These are phyloP conservation scores for Priceomyces haplophilus DNA, from an alignment of 805 yeast species.

Conservation along the genomic window DNA sequence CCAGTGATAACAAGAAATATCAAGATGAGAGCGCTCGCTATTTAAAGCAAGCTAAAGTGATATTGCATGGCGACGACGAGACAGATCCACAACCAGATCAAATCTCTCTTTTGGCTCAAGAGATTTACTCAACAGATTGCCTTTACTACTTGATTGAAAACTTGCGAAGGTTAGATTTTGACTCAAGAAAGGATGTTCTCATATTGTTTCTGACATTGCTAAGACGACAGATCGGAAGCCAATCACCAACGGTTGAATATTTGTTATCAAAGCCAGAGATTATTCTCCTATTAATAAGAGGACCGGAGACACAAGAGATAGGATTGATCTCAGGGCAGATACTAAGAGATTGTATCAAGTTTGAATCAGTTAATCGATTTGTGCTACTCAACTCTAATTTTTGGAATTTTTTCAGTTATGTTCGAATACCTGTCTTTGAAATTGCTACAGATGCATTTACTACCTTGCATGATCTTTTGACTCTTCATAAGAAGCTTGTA, in stretches of 20 bases:
- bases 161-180: conserved; percentile 75
- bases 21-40: conserved; percentile 75
- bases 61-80: conserved; percentile 68
- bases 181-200: conserved; percentile 80
- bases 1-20: conserved; percentile 37
- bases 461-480: conserved; percentile 67
- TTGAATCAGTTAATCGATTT: conserved; percentile 63
- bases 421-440: conserved; percentile 76
- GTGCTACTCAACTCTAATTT: conserved; percentile 58
- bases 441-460: conserved; percentile 86
- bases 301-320: conserved; percentile 71
- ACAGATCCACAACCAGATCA: conserved; percentile 68
- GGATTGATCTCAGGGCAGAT: conserved; percentile 76
- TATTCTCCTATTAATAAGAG: conserved; percentile 57
- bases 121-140: conserved; percentile 69
- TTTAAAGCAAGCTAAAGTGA: conserved; percentile 59
- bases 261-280: conserved; percentile 65
- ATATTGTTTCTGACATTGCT: conserved; percentile 71
- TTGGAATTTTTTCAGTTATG: conserved; percentile 83
- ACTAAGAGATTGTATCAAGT: conserved; percentile 78
- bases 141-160: conserved; percentile 58
- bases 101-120: conserved; percentile 73
- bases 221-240: conserved; percentile 70
- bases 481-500: conserved; percentile 65
- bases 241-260: conserved; percentile 87